Conservation (phyloP, 768 basidiomycete genomes). For the Pleurotus sapidus region DNA sequence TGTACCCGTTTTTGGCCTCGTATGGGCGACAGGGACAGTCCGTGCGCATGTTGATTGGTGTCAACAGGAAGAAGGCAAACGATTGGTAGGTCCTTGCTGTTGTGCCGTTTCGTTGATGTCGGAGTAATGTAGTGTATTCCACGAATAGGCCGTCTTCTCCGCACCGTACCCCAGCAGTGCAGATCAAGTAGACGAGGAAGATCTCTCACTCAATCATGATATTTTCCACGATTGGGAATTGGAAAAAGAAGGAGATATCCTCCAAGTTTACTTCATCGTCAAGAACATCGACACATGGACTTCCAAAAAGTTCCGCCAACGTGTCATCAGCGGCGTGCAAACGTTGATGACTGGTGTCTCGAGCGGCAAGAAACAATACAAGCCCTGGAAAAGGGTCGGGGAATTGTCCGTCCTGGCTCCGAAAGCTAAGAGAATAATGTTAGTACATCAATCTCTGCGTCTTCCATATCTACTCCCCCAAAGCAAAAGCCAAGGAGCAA, state of each 20-base stretch:
- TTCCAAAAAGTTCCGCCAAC: slow-evolving; percentile 34
- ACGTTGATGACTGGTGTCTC: slow-evolving; percentile 31
- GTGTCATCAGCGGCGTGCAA: slow-evolving; percentile 35
- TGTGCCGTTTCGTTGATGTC: background rate
- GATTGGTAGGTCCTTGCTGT: slow-evolving; percentile 27
- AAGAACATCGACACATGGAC: slow-evolving; percentile 57
- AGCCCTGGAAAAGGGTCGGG: slow-evolving; percentile 48
- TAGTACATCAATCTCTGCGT: slow-evolving; percentile 13
- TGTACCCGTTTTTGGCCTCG: slow-evolving; percentile 49
- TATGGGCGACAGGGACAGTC: slow-evolving; percentile 51
- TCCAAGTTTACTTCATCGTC: slow-evolving; percentile 47
- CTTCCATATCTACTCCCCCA: slow-evolving; percentile 13
- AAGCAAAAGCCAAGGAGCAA: slow-evolving; percentile 9
- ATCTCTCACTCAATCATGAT: slow-evolving; percentile 4
- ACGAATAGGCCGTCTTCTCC: slow-evolving; percentile 43
- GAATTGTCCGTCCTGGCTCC: slow-evolving; percentile 19
- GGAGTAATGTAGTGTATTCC: background rate
- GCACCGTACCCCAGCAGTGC: slow-evolving; percentile 37
- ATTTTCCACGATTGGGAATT: slow-evolving; percentile 50
- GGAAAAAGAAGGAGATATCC: slow-evolving; percentile 39
- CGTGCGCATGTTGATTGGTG: slow-evolving; percentile 59
- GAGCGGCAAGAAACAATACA: slow-evolving; percentile 27
- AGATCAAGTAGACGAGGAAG: slow-evolving; percentile 13
- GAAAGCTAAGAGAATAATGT: slow-evolving; percentile 32
- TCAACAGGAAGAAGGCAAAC: slow-evolving; percentile 23